These are phyloP conservation scores for Monosporascus ibericus DNA, from an alignment of 2,329 filamentous ascomycete genomes.

Conservation along the genomic window DNA sequence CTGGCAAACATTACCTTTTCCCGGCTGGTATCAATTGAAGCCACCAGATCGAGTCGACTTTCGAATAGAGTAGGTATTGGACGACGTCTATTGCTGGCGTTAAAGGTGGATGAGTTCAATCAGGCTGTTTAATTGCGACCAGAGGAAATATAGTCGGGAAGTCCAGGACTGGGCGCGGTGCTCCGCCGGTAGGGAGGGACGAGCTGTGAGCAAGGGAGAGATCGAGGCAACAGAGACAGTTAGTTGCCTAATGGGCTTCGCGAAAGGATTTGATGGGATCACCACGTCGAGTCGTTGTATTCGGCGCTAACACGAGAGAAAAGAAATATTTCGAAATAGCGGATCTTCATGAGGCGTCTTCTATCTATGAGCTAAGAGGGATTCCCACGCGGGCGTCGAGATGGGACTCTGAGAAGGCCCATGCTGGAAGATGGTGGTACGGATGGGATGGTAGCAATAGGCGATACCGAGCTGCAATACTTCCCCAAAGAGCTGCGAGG, in stretches of 20 bases:
- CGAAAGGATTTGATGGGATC: neutral
- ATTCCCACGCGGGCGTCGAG: neutral
- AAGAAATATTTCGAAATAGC: neutral
- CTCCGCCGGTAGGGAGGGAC: neutral
- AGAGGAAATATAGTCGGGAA: neutral
- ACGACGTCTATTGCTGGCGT: neutral
- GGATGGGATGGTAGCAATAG: neutral
- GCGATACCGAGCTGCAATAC: neutral
- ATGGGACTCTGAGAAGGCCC: neutral
- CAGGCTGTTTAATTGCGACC: neutral
- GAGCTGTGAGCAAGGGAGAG: neutral
- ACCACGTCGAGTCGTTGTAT: neutral
- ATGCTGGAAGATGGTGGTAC: neutral
- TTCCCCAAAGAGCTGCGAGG: neutral
- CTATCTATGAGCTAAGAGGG: neutral
- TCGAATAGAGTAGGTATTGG: neutral
- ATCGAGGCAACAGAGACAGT: neutral
- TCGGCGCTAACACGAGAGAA: neutral
- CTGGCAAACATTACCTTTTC: neutral
- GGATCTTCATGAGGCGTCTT: neutral
- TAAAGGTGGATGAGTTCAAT: neutral
- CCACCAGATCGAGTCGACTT: too few relatives aligned
- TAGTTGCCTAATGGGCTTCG: neutral
- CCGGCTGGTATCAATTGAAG: neutral
- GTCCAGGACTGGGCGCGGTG: neutral